Evolutionary conservation across 495 filamentous ascomycete genomes (phyloP), one percentile per base, ranked within the genome.

Genomic region (Cercophora sp.): DNA sequence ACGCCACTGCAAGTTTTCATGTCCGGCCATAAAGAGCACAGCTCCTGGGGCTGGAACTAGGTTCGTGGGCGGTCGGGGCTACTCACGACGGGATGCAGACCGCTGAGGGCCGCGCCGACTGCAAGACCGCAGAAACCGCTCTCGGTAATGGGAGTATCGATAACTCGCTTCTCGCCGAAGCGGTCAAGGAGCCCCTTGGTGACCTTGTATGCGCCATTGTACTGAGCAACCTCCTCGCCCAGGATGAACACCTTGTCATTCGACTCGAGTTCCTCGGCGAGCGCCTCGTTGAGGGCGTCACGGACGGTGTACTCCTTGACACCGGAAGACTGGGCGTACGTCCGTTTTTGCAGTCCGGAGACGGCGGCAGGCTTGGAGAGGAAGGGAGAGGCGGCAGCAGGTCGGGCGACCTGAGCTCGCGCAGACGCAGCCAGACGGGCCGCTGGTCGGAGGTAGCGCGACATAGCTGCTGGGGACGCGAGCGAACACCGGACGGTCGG

Each of bases 151-250:
- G 93, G 93, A 54, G 86, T 96, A 74, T 98, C 93, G 70, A 98
- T 97, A 62, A 98, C 88, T 56, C 93, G 81, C 83, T 92, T 96
- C 23, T 95, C 90, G 58, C 93, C 93, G 68, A 98, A 98, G 57
- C 93, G 86, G 72, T 98, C 93, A 62, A 97, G 70, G 43, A 98
- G 80, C 46, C 94, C 94, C 80, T 93, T 94, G 42, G 93, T 97
- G 68, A 98, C 91, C 74, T 98, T 98, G 85, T 98, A 98, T 61
- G 93, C 93, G 79, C 93, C 93, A 70, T 98, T 96, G 75, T 97
- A 98, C 75, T 98, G 93, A 61, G 93, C 93, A 55, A 98, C 94
- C 77, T 98, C 93, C 78, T 98, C 93, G 49, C 93, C 93, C 58
- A 98, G 67, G 59, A 98, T 77, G 76, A 95, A 96, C 54, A 96